A percentile compares a stretch with the other conserved stretches of the same genome.
phyloP scores from a whole-genome alignment of 805 yeast species.

The Cyberlindnera mrakii region DNA sequence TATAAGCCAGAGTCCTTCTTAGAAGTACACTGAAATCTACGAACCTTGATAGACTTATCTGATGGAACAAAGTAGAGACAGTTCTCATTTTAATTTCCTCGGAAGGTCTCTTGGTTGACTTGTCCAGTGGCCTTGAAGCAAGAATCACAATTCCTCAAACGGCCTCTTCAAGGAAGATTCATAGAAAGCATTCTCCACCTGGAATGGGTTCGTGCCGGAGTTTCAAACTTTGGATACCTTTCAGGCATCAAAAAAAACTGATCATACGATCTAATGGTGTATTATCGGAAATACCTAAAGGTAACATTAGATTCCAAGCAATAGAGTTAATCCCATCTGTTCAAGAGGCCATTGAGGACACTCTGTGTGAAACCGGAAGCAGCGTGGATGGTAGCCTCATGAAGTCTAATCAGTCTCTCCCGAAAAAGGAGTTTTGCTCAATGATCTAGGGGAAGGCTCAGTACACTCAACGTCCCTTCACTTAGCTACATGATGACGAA shows the following conservation, averaged over 20 bases:
- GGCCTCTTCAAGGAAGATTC: conserved; percentile 57
- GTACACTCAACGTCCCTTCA: too few species aligned
- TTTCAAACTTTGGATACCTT: conserved; percentile 67
- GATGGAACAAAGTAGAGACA: conserved; percentile 68
- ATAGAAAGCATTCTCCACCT: conserved; percentile 60
- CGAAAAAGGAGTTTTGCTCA: conserved; percentile 10
- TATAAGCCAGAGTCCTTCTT: conserved; percentile 40
- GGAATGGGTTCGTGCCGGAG: conserved; percentile 51
- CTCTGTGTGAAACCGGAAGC: conserved; percentile 72
- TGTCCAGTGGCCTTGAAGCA: conserved; percentile 64
- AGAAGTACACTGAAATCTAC: conserved; percentile 62
- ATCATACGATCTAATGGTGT: conserved; percentile 88
- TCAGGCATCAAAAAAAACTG: conserved; percentile 65
- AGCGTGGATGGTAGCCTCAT: conserved; percentile 58
- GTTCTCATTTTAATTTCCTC: conserved; percentile 32
- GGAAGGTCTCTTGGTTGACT: conserved; percentile 43
- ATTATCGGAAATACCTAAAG: conserved; percentile 30
- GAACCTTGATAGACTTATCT: conserved; percentile 57
- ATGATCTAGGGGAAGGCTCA: conserved; percentile 5
- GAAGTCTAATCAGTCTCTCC: conserved; percentile 15
- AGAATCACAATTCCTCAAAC: conserved; percentile 74
- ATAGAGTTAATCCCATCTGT: conserved; percentile 70
- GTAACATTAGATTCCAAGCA: conserved; percentile 44
- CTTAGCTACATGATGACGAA: too few species aligned
- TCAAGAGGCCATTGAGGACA: conserved; percentile 49